phyloP scores from a whole-genome alignment of 495 filamentous ascomycete species.

The Hyaloscypha variabilis region DNA sequence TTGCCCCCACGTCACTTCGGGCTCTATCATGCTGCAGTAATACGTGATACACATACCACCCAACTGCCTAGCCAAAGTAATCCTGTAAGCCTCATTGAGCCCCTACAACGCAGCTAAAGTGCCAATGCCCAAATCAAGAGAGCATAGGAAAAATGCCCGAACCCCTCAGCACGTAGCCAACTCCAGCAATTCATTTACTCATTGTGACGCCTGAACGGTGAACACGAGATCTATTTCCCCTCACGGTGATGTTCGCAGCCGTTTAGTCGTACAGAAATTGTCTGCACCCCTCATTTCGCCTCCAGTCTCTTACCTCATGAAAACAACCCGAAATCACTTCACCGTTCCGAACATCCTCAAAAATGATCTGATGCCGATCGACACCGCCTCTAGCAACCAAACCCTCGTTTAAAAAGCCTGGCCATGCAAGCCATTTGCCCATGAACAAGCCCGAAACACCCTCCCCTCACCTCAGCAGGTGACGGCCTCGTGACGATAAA shows the following conservation, averaged over 20 bases:
- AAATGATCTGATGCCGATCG: slow-evolving; percentile 11
- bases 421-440: neutral
- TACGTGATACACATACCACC: neutral
- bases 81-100: slow-evolving; percentile 18
- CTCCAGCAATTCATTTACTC: slow-evolving; percentile 4
- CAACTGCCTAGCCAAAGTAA: neutral
- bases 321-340: slow-evolving; percentile 12
- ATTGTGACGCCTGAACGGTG: neutral
- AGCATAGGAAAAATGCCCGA: neutral
- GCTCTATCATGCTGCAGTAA: neutral
- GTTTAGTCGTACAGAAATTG: neutral
- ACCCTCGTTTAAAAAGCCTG: neutral
- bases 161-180: neutral
- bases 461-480: neutral
- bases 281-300: slow-evolving; percentile 1
- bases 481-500: slow-evolving; percentile 24
- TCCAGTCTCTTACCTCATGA: slow-evolving; percentile 27
- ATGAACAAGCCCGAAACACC: neutral
- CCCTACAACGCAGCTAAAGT: neutral
- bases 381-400: slow-evolving; percentile 11
- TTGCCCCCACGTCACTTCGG: slow-evolving; percentile 9
- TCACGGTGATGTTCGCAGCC: neutral
- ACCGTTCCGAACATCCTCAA: neutral
- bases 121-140: neutral
- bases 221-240: slow-evolving; percentile 16